Conservation (phyloP, 768 basidiomycete species). For the Filobasidium floriforme region DNA sequence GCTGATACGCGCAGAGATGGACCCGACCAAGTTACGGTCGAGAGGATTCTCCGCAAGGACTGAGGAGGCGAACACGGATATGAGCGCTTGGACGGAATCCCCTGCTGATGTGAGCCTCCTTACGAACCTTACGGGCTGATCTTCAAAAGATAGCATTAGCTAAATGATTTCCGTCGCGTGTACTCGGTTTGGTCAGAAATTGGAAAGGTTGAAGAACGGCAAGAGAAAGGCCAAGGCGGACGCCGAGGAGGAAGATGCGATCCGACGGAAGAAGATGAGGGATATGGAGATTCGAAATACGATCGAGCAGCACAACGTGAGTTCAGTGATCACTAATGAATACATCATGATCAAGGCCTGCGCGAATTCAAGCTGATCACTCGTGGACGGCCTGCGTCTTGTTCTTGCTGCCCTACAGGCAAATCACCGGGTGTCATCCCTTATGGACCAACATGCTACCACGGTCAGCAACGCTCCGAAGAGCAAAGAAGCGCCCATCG, state of each 20-base stretch:
- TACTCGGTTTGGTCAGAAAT: constrained; percentile 46
- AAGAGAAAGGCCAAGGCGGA: constrained; percentile 58
- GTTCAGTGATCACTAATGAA: constrained; percentile 15
- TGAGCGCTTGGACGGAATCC: constrained; percentile 91
- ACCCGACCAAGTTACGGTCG: constrained; percentile 61
- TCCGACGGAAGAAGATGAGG: constrained; percentile 54
- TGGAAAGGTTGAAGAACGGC: constrained; percentile 81
- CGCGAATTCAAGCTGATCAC: too few species aligned
- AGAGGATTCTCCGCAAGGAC: constrained; percentile 61
- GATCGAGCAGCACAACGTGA: constrained; percentile 62
- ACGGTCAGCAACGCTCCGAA: constrained; percentile 27
- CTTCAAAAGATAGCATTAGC: too few species aligned
- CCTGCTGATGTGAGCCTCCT: constrained; percentile 58
- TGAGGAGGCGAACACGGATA: constrained; percentile 51
- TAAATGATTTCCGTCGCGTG: background rate
- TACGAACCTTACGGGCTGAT: background rate
- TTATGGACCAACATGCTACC: constrained; percentile 39
- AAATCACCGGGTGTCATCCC: constrained; percentile 31
- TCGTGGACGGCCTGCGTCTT: background rate
- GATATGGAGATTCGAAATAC: constrained; percentile 64
- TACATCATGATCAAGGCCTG: too few species aligned
- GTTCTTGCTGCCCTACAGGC: constrained; percentile 17
- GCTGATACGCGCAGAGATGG: constrained; percentile 56
- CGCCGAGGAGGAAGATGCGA: constrained; percentile 47
- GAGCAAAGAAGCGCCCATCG: constrained; percentile 52